Conservation (phyloP, 2,329 filamentous ascomycete species). For the Monosporascus sp. region DNA sequence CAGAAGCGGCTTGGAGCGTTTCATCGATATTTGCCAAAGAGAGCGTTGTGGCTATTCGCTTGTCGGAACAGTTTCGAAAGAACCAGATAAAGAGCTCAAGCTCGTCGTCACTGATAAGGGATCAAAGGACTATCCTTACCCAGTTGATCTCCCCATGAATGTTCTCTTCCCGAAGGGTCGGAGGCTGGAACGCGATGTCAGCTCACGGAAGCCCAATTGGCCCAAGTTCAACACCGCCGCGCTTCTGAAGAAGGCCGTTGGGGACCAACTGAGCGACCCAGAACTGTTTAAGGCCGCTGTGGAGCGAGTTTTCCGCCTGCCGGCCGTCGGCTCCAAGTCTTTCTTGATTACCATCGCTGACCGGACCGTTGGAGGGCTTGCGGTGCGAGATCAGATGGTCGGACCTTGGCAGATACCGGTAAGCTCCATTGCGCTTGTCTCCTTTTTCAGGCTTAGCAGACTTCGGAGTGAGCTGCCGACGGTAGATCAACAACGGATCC, state of each 20-base stretch:
- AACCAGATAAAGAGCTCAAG: slow-evolving; percentile 58
- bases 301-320: slow-evolving; percentile 75
- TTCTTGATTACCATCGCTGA: slow-evolving; percentile 98
- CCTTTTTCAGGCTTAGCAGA: too few relatives aligned
- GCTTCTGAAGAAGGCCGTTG: slow-evolving; percentile 62
- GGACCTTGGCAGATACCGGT: slow-evolving; percentile 90
- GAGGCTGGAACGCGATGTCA: slow-evolving; percentile 21
- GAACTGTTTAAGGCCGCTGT: slow-evolving; percentile 61
- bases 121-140: slow-evolving; percentile 19
- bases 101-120: slow-evolving; percentile 55
- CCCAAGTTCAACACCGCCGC: slow-evolving; percentile 59
- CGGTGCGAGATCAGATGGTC: slow-evolving; percentile 88
- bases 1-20: slow-evolving; percentile 73
- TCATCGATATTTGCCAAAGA: slow-evolving; percentile 60
- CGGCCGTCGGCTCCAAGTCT: slow-evolving; percentile 91
- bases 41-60: slow-evolving; percentile 92
- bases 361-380: slow-evolving; percentile 83
- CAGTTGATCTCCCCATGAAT: slow-evolving; percentile 25
- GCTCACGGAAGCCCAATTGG: slow-evolving; percentile 15
- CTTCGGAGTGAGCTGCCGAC: too few relatives aligned
- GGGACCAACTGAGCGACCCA: slow-evolving; percentile 66
- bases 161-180: slow-evolving; percentile 24
- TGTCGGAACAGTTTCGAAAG: slow-evolving; percentile 67
- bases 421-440: too few relatives aligned
- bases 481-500: too few relatives aligned